These are phyloP conservation scores for Tilletiopsis washingtonensis DNA, from an alignment of 1,284 basidiomycete species.

Conservation along the genomic window DNA sequence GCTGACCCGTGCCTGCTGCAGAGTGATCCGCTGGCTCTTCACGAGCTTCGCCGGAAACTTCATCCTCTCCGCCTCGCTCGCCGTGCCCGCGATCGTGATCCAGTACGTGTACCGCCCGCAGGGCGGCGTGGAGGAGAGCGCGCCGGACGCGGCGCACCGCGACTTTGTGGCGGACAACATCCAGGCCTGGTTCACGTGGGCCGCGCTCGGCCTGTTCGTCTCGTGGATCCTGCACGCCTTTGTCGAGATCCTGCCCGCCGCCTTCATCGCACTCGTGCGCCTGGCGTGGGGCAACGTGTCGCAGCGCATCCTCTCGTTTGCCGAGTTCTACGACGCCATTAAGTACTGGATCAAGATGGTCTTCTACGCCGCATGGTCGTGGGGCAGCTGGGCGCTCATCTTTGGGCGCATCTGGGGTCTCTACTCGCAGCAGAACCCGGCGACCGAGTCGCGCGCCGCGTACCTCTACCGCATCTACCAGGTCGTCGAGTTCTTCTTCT, in stretches of 20 bases:
- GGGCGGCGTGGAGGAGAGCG: not conserved
- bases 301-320: constrained; percentile 22
- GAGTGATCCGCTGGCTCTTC: constrained; percentile 27
- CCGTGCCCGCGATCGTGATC: constrained; percentile 36
- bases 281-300: constrained; percentile 34
- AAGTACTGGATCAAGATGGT: constrained; percentile 39
- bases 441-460: constrained; percentile 20
- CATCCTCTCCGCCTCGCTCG: constrained; percentile 26
- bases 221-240: constrained; percentile 41
- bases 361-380: constrained; percentile 36
- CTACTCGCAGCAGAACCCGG: constrained; percentile 17
- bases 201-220: constrained; percentile 40
- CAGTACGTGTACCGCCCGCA: constrained; percentile 31
- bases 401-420: constrained; percentile 37
- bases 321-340: constrained; percentile 38
- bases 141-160: constrained; percentile 14
- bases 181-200: constrained; percentile 44
- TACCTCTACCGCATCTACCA: constrained; percentile 42
- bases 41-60: constrained; percentile 41
- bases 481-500: constrained; percentile 43
- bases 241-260: constrained; percentile 36
- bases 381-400: constrained; percentile 44
- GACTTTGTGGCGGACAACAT: constrained; percentile 39
- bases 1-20: constrained; percentile 28
- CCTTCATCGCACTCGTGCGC: constrained; percentile 22